These are phyloP conservation scores for Verbena officinalis DNA, from an alignment of 257 asterid species.

Conservation along the genomic window DNA sequence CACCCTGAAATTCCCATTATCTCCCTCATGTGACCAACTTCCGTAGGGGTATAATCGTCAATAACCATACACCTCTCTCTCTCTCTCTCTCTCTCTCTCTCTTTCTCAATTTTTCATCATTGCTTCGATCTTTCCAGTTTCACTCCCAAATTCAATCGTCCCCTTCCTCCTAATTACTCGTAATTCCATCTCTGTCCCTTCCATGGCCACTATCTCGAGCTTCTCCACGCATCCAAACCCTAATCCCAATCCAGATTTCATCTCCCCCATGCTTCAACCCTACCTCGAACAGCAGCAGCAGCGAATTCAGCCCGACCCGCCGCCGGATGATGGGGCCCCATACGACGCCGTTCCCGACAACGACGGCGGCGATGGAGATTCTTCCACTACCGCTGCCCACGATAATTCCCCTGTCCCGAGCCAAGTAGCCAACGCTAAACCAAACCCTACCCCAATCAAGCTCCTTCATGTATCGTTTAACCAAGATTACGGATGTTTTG, in stretches of 20 bases:
- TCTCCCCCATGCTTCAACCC: slow-evolving; percentile 60
- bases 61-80: neutral
- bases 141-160: slow-evolving; percentile 19
- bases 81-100: neutral
- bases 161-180: slow-evolving; percentile 18
- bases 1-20: slow-evolving; percentile 3
- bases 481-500: slow-evolving; percentile 87
- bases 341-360: slow-evolving; percentile 30
- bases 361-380: slow-evolving; percentile 22
- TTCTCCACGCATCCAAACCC: slow-evolving; percentile 44
- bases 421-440: slow-evolving; percentile 24
- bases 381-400: slow-evolving; percentile 8
- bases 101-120: slow-evolving; percentile 9
- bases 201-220: slow-evolving; percentile 52
- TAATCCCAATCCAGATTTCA: slow-evolving; percentile 37
- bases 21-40: neutral
- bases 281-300: slow-evolving; percentile 55
- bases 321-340: slow-evolving; percentile 33
- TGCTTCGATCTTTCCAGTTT: neutral
- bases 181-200: slow-evolving; percentile 28
- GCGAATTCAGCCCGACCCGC: slow-evolving; percentile 37
- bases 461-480: slow-evolving; percentile 88
- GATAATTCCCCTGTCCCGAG: slow-evolving; percentile 11
- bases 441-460: slow-evolving; percentile 36
- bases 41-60: slow-evolving; percentile 16